A percentile compares a stretch with the other conserved stretches of the same genome.
phyloP scores from a whole-genome alignment of 1,284 basidiomycete species.

The Trametes versicolor region DNA sequence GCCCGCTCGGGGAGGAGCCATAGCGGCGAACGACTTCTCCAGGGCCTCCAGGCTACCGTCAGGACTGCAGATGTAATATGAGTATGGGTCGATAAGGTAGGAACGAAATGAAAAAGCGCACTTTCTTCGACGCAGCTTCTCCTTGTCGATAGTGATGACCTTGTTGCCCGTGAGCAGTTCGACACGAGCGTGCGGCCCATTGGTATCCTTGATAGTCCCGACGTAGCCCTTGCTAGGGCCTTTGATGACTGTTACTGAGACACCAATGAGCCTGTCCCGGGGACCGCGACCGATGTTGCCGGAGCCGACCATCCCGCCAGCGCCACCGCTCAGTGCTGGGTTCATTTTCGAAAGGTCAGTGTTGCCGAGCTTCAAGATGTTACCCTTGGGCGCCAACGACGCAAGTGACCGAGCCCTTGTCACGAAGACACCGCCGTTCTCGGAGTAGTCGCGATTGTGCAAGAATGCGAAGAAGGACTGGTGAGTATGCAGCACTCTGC shows the following conservation, averaged over 20 bases:
- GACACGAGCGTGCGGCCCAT: conserved; percentile 88
- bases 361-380: conserved; percentile 66
- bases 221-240: conserved; percentile 93
- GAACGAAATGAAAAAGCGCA: conserved; percentile 51
- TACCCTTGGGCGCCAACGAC: conserved; percentile 88
- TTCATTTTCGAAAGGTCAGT: conserved; percentile 97
- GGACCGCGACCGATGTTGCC: conserved; percentile 77
- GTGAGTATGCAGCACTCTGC: conserved; percentile 93
- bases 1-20: conserved; percentile 46
- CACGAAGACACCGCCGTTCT: conserved; percentile 96
- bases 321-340: conserved; percentile 75
- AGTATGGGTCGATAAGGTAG: neutral
- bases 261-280: conserved; percentile 87
- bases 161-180: conserved; percentile 94
- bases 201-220: conserved; percentile 96
- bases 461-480: conserved; percentile 96
- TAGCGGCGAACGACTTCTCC: conserved; percentile 42
- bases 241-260: conserved; percentile 83
- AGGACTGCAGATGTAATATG: conserved; percentile 48
- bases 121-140: conserved; percentile 82
- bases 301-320: conserved; percentile 84
- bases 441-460: conserved; percentile 89
- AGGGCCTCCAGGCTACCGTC: conserved; percentile 65
- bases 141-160: conserved; percentile 87
- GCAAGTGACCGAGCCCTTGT: conserved; percentile 82